These are phyloP conservation scores for Saccharomyces pastorianus DNA, from an alignment of 1,139 yeast genomes.

Conservation along the genomic window DNA sequence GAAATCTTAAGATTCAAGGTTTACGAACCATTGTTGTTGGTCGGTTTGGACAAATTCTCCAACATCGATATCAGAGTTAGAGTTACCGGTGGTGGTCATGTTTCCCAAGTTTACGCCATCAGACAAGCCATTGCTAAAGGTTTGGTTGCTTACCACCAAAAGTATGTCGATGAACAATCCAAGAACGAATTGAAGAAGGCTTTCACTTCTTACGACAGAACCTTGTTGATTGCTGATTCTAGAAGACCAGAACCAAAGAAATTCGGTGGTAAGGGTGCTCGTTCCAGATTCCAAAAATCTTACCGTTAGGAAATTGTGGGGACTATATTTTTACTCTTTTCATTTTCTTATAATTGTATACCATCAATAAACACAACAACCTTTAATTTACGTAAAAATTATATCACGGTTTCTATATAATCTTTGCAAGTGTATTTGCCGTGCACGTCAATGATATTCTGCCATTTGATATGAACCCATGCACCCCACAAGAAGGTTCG, in stretches of 20 bases:
- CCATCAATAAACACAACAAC: constrained; percentile 1
- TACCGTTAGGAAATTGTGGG: constrained; percentile 68
- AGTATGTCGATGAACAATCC: constrained; percentile 97
- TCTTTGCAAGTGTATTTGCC: not conserved
- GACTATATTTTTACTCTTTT: not conserved
- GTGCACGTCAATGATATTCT: too few species aligned
- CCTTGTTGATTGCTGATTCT: constrained; percentile 98
- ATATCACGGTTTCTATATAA: not conserved
- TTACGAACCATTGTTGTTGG: constrained; percentile 97
- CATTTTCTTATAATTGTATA: constrained; percentile 1
- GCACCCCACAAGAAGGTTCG: not conserved
- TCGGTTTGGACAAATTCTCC: constrained; percentile 98
- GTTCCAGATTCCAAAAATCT: constrained; percentile 99
- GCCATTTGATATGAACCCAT: not conserved
- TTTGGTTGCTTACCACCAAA: constrained; percentile 98
- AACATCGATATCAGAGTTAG: constrained; percentile 97
- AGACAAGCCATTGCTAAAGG: constrained; percentile 99
- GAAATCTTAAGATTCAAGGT: constrained; percentile 99
- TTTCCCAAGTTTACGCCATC: constrained; percentile 98
- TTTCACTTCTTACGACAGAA: constrained; percentile 96
- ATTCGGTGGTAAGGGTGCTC: constrained; percentile 99
- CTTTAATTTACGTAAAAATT: not conserved
- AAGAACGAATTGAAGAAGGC: constrained; percentile 99
- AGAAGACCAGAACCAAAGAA: constrained; percentile 99
- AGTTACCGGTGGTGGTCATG: constrained; percentile 99